These are phyloP conservation scores for Rhizoclosmatium globosum DNA, from an alignment of 192 early-diverging fungal species.

Conservation along the genomic window DNA sequence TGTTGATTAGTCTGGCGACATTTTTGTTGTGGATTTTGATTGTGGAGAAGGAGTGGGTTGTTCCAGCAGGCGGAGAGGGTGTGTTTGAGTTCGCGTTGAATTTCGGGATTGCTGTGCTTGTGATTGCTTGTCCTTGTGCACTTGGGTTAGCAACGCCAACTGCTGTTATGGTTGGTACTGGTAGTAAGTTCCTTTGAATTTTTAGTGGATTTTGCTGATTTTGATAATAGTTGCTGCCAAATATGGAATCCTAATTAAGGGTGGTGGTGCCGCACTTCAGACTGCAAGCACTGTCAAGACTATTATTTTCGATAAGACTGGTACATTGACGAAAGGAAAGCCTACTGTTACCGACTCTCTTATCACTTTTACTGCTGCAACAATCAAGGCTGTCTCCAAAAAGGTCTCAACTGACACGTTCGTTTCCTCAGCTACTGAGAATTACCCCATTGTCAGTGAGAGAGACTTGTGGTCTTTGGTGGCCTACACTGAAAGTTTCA, in stretches of 20 bases:
- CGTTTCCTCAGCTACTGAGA: background rate
- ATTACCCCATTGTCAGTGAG: slow-evolving; percentile 32
- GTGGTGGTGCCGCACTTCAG: slow-evolving; percentile 79
- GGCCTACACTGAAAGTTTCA: slow-evolving; percentile 45
- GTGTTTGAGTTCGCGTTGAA: slow-evolving; percentile 36
- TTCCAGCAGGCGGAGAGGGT: background rate
- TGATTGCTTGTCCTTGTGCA: slow-evolving; percentile 97
- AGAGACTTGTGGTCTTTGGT: slow-evolving; percentile 45
- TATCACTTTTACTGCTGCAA: background rate
- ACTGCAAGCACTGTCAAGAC: slow-evolving; percentile 63
- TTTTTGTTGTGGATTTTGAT: slow-evolving; percentile 77
- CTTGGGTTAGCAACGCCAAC: slow-evolving; percentile 96
- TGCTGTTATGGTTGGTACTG: slow-evolving; percentile 99
- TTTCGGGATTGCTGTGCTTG: slow-evolving; percentile 85
- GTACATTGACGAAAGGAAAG: slow-evolving; percentile 78
- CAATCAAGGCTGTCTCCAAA: background rate
- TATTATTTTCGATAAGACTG: slow-evolving; percentile 88
- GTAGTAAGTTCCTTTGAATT: slow-evolving; percentile 46
- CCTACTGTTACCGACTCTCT: slow-evolving; percentile 62
- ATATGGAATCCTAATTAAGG: slow-evolving; percentile 89
- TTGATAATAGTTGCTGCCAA: slow-evolving; percentile 78
- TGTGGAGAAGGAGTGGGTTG: background rate
- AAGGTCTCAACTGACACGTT: background rate
- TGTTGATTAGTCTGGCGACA: slow-evolving; percentile 72
- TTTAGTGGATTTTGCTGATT: background rate